Evolutionary conservation across 2,329 filamentous ascomycete genomes (phyloP).

Genomic region (Tolypocladium nubicola): DNA sequence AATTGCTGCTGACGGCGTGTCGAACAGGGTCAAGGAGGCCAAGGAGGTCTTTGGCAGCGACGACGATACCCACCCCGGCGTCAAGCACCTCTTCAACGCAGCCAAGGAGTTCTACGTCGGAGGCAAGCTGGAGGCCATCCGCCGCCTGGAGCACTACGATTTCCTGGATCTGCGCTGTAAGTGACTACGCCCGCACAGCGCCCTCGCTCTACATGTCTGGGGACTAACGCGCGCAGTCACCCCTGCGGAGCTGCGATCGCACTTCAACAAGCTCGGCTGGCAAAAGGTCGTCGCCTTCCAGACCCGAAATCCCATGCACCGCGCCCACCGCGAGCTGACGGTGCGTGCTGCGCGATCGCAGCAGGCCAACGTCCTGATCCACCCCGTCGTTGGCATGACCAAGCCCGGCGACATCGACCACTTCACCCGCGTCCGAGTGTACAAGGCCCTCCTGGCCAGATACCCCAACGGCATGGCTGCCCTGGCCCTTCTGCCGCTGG

Average conservation of each 20-base stretch:
- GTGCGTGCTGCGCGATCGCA: constrained; percentile 91
- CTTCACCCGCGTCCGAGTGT: constrained; percentile 97
- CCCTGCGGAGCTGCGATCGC: constrained; percentile 83
- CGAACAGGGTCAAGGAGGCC: constrained; percentile 67
- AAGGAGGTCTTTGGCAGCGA: constrained; percentile 89
- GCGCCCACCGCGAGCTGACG: constrained; percentile 93
- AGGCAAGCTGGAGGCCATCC: constrained; percentile 91
- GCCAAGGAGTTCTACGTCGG: constrained; percentile 86
- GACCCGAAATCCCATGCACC: constrained; percentile 98
- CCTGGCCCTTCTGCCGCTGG: constrained; percentile 84
- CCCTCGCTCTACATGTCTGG: neutral
- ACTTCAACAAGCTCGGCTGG: constrained; percentile 99
- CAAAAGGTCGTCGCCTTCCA: constrained; percentile 97
- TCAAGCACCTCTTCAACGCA: constrained; percentile 77
- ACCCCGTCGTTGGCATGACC: constrained; percentile 95
- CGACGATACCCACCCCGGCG: constrained; percentile 81
- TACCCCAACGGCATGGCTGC: constrained; percentile 99
- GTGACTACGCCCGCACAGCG: constrained; percentile 16
- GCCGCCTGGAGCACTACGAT: constrained; percentile 96
- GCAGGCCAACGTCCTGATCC: constrained; percentile 97
- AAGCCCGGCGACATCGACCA: constrained; percentile 99
- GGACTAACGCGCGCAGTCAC: constrained; percentile 48
- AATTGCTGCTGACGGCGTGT: neutral
- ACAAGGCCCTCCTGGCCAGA: constrained; percentile 89
- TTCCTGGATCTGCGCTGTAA: constrained; percentile 91